phyloP scores from a whole-genome alignment of 75 land plant species.

The Selaginella moellendorffii region DNA sequence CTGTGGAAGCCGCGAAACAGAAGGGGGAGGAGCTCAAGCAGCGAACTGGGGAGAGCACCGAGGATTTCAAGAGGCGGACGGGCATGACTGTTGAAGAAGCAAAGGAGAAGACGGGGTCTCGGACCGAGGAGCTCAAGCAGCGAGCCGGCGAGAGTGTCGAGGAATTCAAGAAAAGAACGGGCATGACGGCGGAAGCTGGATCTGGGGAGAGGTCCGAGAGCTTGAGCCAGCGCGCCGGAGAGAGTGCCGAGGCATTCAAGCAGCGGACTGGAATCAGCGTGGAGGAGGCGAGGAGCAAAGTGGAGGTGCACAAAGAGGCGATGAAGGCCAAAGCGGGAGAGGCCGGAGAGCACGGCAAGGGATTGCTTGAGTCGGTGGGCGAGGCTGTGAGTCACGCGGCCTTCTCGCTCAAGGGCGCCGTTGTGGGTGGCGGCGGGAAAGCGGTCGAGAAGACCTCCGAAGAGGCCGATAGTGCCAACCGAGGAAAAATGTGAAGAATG shows the following conservation, averaged over 20 bases:
- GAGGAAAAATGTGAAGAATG: no score
- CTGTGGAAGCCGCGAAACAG: not conserved
- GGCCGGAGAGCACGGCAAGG: not conserved
- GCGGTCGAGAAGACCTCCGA: no score
- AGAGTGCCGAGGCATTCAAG: not conserved
- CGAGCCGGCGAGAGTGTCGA: not conserved
- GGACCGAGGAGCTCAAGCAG: conserved; percentile 9
- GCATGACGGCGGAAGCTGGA: not conserved
- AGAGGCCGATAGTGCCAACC: no score
- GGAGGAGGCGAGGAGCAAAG: not conserved
- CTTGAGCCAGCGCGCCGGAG: not conserved
- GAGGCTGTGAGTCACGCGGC: no score
- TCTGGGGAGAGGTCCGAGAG: not conserved
- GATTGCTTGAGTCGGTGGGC: not conserved
- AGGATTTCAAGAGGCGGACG: not conserved
- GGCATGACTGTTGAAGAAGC: no score
- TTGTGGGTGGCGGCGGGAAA: no score
- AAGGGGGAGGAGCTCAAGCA: not conserved
- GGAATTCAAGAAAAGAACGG: not conserved
- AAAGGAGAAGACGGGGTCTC: not conserved
- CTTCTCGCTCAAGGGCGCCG: no score
- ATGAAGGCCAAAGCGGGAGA: not conserved
- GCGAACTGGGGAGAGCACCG: no score
- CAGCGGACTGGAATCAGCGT: not conserved
- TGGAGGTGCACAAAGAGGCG: not conserved